Evolutionary conservation across 192 early-diverging fungal species (phyloP), one percentile per base, ranked within the genome.

Genomic region (Phlyctochytrium arcticum): DNA sequence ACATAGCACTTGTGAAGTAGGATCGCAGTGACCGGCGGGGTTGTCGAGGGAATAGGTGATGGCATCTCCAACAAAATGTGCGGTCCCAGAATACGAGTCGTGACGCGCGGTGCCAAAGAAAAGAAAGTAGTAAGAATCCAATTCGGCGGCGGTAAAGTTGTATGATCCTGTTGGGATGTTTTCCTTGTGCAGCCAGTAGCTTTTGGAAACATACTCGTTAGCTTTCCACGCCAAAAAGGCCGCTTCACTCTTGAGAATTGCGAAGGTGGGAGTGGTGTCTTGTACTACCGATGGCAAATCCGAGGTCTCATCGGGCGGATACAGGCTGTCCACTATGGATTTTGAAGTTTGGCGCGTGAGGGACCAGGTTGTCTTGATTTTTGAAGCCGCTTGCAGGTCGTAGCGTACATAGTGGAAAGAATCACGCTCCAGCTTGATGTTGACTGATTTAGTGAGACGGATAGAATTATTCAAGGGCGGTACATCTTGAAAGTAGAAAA

Each of bases 351-450:
- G n/a, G n/a, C 35, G 33, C 10, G n/a, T 15, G 37, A 69, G 61
- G 6, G 53, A 30, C 67, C 67, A 69, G 6, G 29, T 36, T 42
- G 34, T 34, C 3, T 26, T 24, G 34, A 62, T 42, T 26, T 15
- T 29, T 15, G 67, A 69, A 12, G 36, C 59, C n/a, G 24, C 15
- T 8, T 69, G 57, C 42, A 69, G 4, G 37, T 69, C 67, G 33
- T 62, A 69, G 5, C 67, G 48, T 27, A 69, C 57, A 56, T 34
- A 69, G 44, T 69, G 59, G 50, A 32, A 69, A 6, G 58, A 61
- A 4, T 59, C 64, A 31, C 54, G 64, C 27, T 66, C 54, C 12
- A 66, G 24, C 4, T 66, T 57, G 26, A 66, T 57, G 33, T 56
- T 49, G 24, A 66, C 31, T 7, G 30, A 29, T 34, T 66, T 66